Conservation (phyloP, 495 filamentous ascomycete genomes). For the Acidiella bohemica region DNA sequence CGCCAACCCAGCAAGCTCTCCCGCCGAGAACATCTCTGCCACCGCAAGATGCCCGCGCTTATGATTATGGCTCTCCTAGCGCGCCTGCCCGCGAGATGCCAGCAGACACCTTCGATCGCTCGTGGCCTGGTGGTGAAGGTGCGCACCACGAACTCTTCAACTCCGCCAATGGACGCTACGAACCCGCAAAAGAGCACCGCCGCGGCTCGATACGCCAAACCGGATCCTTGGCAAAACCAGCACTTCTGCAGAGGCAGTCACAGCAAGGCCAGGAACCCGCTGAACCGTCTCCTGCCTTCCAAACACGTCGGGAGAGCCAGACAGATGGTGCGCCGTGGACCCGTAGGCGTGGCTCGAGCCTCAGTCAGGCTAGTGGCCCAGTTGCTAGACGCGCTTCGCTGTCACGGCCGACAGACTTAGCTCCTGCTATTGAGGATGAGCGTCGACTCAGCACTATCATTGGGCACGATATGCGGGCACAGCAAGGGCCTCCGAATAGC, state of each 20-base stretch:
- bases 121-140: slow-evolving; percentile 60
- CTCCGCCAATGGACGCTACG: slow-evolving; percentile 85
- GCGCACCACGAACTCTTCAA: slow-evolving; percentile 71
- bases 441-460: slow-evolving; percentile 2
- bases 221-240: slow-evolving; percentile 52
- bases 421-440: slow-evolving; percentile 34
- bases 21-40: slow-evolving; percentile 5
- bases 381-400: slow-evolving; percentile 45
- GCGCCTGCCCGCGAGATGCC: slow-evolving; percentile 65
- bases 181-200: slow-evolving; percentile 67
- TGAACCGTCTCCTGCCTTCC: slow-evolving; percentile 86
- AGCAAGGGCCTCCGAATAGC: slow-evolving; percentile 26
- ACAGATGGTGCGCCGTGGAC: slow-evolving; percentile 56
- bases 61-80: slow-evolving; percentile 15
- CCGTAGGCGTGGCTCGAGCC: slow-evolving; percentile 77
- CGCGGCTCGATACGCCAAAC: slow-evolving; percentile 57
- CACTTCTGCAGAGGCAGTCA: slow-evolving; percentile 56
- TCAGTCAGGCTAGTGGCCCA: slow-evolving; percentile 77
- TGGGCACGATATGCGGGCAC: slow-evolving; percentile 34
- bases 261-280: slow-evolving; percentile 54
- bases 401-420: slow-evolving; percentile 29
- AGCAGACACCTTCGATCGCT: slow-evolving; percentile 84
- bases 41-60: slow-evolving; percentile 18
- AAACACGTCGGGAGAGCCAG: slow-evolving; percentile 52
- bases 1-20: slow-evolving; percentile 27